Percentiles rank a stretch among this genome's conserved stretches.
phyloP scores from a whole-genome alignment of 2,329 filamentous ascomycete species.

The Celoporthe dispersa region DNA sequence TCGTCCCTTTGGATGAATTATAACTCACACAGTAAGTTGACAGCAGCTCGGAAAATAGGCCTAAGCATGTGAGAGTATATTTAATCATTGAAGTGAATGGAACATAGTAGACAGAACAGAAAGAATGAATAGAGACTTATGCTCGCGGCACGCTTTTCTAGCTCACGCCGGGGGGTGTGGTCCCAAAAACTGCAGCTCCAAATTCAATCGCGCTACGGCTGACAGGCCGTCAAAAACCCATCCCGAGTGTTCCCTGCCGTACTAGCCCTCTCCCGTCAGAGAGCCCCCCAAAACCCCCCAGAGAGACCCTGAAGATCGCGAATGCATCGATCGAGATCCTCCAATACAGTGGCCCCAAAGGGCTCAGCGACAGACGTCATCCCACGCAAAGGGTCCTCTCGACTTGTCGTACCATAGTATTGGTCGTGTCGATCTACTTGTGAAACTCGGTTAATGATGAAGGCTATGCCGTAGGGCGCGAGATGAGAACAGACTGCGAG shows the following conservation, averaged over 20 bases:
- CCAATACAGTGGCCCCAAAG: neutral
- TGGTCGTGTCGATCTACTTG: neutral
- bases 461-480: no score
- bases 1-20: no score
- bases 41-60: neutral
- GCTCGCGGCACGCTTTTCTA: neutral
- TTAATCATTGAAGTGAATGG: no score
- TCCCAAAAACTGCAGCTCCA: neutral
- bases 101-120: neutral
- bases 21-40: neutral
- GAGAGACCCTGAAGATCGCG: constrained; percentile 3
- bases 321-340: constrained; percentile 8
- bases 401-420: neutral
- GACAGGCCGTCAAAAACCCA: neutral
- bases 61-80: no score
- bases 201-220: neutral
- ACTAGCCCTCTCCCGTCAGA: neutral
- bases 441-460: neutral
- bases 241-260: neutral
- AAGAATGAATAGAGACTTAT: neutral
- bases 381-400: neutral
- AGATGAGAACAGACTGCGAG: no score
- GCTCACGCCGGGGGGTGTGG: neutral
- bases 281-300: neutral
- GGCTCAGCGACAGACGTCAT: neutral